Conservation (phyloP, 2,329 filamentous ascomycete genomes). For the Epichloe glyceriae region DNA sequence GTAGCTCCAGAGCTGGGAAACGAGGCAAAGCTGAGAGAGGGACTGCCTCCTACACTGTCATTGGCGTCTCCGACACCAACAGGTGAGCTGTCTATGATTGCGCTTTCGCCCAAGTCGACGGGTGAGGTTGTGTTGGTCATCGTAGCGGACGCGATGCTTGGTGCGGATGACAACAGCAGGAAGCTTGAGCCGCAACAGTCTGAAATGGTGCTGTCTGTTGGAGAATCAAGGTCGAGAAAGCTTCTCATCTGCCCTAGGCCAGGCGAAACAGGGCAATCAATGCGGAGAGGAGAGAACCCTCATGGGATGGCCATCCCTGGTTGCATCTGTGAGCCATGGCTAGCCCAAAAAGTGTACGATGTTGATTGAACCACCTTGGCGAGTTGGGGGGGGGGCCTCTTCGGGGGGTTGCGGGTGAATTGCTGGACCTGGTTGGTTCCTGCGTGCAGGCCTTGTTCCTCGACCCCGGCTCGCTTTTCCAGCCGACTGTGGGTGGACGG, state of each 20-base stretch:
- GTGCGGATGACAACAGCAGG: conserved; percentile 6
- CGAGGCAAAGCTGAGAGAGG: conserved; percentile 3
- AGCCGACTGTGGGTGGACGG: neutral
- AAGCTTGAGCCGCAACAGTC: conserved; percentile 4
- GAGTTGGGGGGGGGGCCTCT: neutral
- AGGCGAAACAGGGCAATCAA: neutral
- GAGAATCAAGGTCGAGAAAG: conserved; percentile 8
- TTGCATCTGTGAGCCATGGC: conserved; percentile 1
- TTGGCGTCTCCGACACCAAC: neutral
- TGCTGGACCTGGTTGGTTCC: neutral
- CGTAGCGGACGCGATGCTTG: conserved; percentile 1
- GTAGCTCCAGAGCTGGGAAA: conserved; percentile 9
- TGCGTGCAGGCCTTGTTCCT: neutral
- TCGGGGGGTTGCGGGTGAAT: neutral
- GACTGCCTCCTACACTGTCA: conserved; percentile 3
- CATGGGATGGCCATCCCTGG: conserved; percentile 1
- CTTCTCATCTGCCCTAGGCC: conserved; percentile 6
- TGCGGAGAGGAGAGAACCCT: neutral
- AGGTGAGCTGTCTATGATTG: conserved; percentile 1
- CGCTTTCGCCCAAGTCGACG: neutral
- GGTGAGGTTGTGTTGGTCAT: neutral
- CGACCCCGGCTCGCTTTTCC: neutral
- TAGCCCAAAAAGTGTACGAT: neutral
- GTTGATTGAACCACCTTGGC: neutral
- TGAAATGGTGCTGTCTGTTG: neutral